phyloP scores from a whole-genome alignment of 495 filamentous ascomycete species.

The Xylaria palmicola region DNA sequence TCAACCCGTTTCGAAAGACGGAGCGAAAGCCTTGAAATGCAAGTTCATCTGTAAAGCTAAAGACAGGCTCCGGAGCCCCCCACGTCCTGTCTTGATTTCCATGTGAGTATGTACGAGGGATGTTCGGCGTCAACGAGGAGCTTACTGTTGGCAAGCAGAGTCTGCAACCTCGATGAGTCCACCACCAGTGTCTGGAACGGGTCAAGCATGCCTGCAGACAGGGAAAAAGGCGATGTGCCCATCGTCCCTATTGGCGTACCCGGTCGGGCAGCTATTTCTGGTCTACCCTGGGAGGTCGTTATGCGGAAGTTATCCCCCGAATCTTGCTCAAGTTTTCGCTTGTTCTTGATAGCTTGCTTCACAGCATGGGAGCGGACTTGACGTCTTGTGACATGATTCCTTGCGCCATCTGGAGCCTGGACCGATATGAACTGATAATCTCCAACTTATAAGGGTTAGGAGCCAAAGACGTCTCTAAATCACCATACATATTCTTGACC shows the following conservation, averaged over 20 bases:
- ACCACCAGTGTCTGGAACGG: conserved; percentile 33
- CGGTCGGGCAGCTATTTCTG: not conserved
- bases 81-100: conserved; percentile 14
- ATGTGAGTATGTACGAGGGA: not conserved
- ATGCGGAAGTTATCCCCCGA: conserved; percentile 30
- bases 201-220: conserved; percentile 16
- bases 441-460: not conserved
- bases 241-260: not conserved
- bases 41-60: conserved; percentile 37
- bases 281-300: not conserved
- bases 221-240: not conserved
- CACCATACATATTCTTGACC: not conserved
- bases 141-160: conserved; percentile 33
- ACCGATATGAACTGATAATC: conserved; percentile 34
- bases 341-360: conserved; percentile 31
- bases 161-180: conserved; percentile 32
- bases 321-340: conserved; percentile 33
- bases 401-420: conserved; percentile 24
- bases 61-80: conserved; percentile 31
- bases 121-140: not conserved
- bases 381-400: conserved; percentile 15
- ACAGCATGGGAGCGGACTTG: conserved; percentile 38
- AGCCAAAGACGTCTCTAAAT: not conserved
- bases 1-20: conserved; percentile 30
- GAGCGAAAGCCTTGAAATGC: conserved; percentile 36